A percentile compares a stretch with the other conserved stretches of the same genome.
Evolutionary conservation across 2,329 filamentous ascomycete species (phyloP).

Genomic region (Ilyonectria mors-panacis): DNA sequence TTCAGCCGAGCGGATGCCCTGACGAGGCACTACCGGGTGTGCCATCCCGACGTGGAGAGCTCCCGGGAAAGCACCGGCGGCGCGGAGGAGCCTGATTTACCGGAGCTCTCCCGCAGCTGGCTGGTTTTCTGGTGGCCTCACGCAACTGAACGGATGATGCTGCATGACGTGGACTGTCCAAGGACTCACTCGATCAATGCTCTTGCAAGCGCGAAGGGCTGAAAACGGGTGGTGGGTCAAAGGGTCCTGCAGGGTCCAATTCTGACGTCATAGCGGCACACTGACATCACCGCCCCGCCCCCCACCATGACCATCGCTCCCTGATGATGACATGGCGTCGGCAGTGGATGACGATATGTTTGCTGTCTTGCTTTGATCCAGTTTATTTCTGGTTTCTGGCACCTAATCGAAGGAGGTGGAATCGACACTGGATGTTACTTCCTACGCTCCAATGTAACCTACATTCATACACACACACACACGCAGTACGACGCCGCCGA

Average conservation of each 20-base stretch:
- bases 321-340: conserved; percentile 48
- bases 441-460: conserved; percentile 32
- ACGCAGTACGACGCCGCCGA: conserved; percentile 20
- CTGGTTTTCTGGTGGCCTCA: conserved; percentile 18
- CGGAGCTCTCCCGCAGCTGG: conserved; percentile 12
- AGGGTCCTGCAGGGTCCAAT: conserved; percentile 53
- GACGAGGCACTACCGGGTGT: conserved; percentile 93
- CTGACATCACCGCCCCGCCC: conserved; percentile 50
- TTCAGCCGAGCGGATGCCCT: conserved; percentile 96
- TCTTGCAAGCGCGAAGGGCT: conserved; percentile 31
- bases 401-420: conserved; percentile 36
- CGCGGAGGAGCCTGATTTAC: conserved; percentile 44
- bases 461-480: conserved; percentile 25
- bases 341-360: conserved; percentile 34
- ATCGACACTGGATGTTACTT: conserved; percentile 33
- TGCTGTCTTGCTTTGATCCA: conserved; percentile 28
- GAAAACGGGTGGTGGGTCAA: conserved; percentile 41
- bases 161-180: conserved; percentile 46
- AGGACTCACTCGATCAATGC: conserved; percentile 33
- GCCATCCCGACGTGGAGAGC: conserved; percentile 90
- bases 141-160: conserved; percentile 43
- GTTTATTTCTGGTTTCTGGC: conserved; percentile 35
- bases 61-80: conserved; percentile 75
- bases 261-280: conserved; percentile 13
- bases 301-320: conserved; percentile 23